Evolutionary conservation across 2,329 filamentous ascomycete species (phyloP).

Genomic region (Nakataea oryzae): DNA sequence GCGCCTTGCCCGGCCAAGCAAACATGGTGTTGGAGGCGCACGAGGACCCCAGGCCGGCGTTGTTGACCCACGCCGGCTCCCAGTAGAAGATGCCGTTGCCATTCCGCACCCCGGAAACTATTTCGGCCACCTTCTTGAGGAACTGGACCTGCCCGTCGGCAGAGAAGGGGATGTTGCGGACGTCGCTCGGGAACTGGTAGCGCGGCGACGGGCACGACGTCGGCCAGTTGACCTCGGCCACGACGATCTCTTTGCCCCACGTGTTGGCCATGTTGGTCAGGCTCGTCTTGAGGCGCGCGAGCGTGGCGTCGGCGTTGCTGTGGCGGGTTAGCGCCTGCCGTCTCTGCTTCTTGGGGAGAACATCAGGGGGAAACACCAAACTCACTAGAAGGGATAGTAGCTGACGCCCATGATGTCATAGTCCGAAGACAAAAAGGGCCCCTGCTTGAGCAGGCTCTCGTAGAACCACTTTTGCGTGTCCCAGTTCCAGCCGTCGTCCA

Average conservation of each 20-base stretch:
- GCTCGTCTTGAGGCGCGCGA: constrained; percentile 42
- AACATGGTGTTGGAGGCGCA: constrained; percentile 10
- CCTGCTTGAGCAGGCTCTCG: constrained; percentile 40
- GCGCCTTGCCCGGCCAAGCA: constrained; percentile 6
- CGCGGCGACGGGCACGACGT: constrained; percentile 47
- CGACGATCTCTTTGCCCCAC: constrained; percentile 57
- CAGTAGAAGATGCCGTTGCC: constrained; percentile 60
- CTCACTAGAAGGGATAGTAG: constrained; percentile 60
- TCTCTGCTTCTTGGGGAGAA: neutral
- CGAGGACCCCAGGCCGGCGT: constrained; percentile 9
- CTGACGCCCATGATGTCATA: constrained; percentile 65
- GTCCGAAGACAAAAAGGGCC: constrained; percentile 38
- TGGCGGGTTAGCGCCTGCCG: neutral
- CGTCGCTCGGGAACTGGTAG: constrained; percentile 50
- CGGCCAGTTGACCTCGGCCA: constrained; percentile 65
- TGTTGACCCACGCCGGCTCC: constrained; percentile 31
- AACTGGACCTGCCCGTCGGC: constrained; percentile 53
- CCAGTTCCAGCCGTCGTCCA: constrained; percentile 70
- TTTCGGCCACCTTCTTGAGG: constrained; percentile 45
- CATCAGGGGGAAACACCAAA: neutral
- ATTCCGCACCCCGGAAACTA: constrained; percentile 40
- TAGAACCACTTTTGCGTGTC: constrained; percentile 49
- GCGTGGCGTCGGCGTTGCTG: constrained; percentile 40
- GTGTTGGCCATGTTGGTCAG: constrained; percentile 47
- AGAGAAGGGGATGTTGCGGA: constrained; percentile 49